A percentile compares a stretch with the other conserved stretches of the same genome.
Evolutionary conservation across 129 eudicot species (phyloP).

Genomic region (Mikania micrantha): DNA sequence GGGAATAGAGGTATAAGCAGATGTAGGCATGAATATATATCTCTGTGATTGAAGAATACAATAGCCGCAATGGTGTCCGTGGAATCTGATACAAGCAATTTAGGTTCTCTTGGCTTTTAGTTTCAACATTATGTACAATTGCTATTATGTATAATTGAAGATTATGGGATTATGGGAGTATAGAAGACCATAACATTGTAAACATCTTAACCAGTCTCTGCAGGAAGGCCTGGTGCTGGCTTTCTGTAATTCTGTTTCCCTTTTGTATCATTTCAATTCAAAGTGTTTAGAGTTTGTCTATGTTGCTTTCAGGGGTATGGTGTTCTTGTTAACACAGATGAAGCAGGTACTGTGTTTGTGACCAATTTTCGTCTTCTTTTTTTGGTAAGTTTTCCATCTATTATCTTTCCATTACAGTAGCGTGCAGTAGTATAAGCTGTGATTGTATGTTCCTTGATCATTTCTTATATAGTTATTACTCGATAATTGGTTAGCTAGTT

Average conservation of each 20-base stretch:
- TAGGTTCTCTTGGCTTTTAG: background rate
- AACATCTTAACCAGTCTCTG: background rate
- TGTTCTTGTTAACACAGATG: conserved; percentile 87
- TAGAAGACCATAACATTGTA: background rate
- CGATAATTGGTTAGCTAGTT: background rate
- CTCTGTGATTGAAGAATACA: background rate
- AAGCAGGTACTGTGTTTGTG: conserved; percentile 83
- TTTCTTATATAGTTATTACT: background rate
- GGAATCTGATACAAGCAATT: background rate
- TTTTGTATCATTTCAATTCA: background rate
- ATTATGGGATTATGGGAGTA: background rate
- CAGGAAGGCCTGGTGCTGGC: background rate
- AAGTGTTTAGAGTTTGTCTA: conserved; percentile 17
- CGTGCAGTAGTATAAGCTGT: background rate
- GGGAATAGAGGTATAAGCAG: background rate
- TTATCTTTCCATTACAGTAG: background rate
- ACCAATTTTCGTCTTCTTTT: conserved; percentile 92
- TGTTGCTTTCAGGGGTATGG: conserved; percentile 62
- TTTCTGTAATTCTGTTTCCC: background rate
- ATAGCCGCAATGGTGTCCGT: background rate
- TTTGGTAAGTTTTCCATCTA: conserved; percentile 53
- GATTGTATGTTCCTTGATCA: background rate
- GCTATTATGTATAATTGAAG: background rate
- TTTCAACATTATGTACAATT: background rate
- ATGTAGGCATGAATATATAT: background rate